Evolutionary conservation across 2,329 filamentous ascomycete species (phyloP), one percentile per base, ranked within the genome.

Genomic region (Penicillium polonicum): DNA sequence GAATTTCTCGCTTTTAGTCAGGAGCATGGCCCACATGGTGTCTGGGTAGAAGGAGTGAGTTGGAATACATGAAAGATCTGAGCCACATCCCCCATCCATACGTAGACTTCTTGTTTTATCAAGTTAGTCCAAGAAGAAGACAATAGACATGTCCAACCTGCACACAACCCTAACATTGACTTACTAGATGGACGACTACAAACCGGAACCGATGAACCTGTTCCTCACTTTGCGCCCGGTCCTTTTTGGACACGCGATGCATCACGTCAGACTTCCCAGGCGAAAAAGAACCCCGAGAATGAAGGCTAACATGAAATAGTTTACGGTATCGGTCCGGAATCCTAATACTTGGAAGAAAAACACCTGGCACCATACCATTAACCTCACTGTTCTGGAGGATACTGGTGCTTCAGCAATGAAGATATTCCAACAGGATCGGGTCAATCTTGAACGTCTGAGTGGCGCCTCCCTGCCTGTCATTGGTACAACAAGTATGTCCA

Each of bases 41-140:
- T 52, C 8, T 52, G 41, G 50, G 50, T 52, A 8, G 50, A 52
- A 45, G 41, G 50, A 36, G 50, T 52, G 31, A 44, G 39, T 52
- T 27, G 1, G 3, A n/a, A 43, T 27, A 10, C 12, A 19, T 15
- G 10, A 50, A 7, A 27, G 7, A 25, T 5, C 21, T 10, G 10
- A 39, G 33, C 8, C 10, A 5, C 4, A 15, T 10, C 21, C 12
- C n/a, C n/a, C 12, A 31, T 45, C 5, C 5, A 31, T 6, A 33
- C n/a, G 27, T 31, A 44, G 25, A 29, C 8, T 21, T 19, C 43
- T 21, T 21, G 27, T 46, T 33, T 19, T 21, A 31, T 33, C 27
- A 46, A 33, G n/a, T 19, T 5, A 31, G 27, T 31, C 27, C 13
- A 23, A 5, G 13, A 41, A 31, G 27, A 42, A 17, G 10, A n/a